A percentile compares a stretch with the other conserved stretches of the same genome.
Evolutionary conservation across 2,329 filamentous ascomycete species (phyloP).

Genomic region (Rutstroemia sydowiana): DNA sequence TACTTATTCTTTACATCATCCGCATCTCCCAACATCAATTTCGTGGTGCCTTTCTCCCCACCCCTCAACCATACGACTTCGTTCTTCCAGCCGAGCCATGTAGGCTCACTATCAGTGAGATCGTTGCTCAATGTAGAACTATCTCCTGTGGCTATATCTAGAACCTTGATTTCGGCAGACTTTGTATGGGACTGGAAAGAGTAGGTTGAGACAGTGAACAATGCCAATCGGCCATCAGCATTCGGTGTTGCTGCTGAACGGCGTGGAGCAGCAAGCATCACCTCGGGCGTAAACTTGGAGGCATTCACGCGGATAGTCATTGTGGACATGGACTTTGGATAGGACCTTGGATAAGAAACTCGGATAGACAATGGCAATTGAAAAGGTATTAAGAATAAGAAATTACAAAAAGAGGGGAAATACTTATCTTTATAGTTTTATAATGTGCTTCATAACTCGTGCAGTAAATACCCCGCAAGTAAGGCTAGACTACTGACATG

Average conservation of each 20-base stretch:
- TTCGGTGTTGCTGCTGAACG: constrained; percentile 67
- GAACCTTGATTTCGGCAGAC: constrained; percentile 58
- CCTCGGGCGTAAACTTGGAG: constrained; percentile 67
- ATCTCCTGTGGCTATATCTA: constrained; percentile 61
- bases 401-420: too few relatives aligned
- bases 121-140: constrained; percentile 60
- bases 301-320: constrained; percentile 68
- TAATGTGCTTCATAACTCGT: too few relatives aligned
- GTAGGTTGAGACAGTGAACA: constrained; percentile 69
- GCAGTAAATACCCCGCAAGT: too few relatives aligned
- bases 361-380: background rate
- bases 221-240: constrained; percentile 50
- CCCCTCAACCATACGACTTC: constrained; percentile 34
- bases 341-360: background rate
- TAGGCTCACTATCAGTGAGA: constrained; percentile 58
- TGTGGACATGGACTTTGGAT: background rate
- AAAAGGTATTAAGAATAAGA: too few relatives aligned
- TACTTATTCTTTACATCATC: constrained; percentile 22
- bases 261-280: constrained; percentile 68
- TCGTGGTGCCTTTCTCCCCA: constrained; percentile 44
- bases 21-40: constrained; percentile 24
- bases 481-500: too few relatives aligned
- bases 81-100: constrained; percentile 52
- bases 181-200: constrained; percentile 70
- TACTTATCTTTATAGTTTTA: too few relatives aligned